Base-by-base conservation (phyloP, 1,284 basidiomycete species). In the Austropuccinia psidii region DNA sequence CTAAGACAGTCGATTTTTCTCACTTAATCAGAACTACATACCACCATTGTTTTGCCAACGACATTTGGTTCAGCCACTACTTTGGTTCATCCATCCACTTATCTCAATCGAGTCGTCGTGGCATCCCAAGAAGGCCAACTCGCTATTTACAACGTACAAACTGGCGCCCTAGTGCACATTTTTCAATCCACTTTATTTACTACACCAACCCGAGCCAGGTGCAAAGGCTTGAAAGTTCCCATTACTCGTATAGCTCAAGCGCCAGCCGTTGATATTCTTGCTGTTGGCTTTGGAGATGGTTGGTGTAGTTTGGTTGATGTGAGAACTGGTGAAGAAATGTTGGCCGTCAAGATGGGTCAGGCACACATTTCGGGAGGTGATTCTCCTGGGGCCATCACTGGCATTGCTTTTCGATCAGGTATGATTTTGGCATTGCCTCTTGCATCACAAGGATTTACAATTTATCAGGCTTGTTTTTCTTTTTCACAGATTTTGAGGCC, bases 181-280 rank as follows among this genome's bases (percentile, higher is more conserved):
- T 57, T 54, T 33, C 54, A 49, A 72, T 17, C 73, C 24, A 60
- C 8, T n/a, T 70, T 37, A 33, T 37, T 35, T 24, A 58, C 31
- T 24, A 55, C 55, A n/a, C 81, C 84, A 41, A 76, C 78, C 11
- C 55, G 50, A 60, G 43, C 52, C 19, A 78, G 69, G 33, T 78
- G 78, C n/a, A 77, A 79, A 60, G 79, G 5, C 64, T 79, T 8
- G 49, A 78, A 0, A 80, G 21, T 81, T 52, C 84, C 89, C 1
- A 87, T 97, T 75, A 93, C 91, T 0, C 83, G 87, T 2, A 81
- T 98, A 54, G 86, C 87, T 0, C 96, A 98, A 79, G 93, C 92
- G 11, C 95, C 96, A 19, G 96, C 95, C 6, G 89, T 98, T 70
- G 96, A 99, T 78, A 91, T 98, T 6, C 85, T 98, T 35, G 96